Conservation (phyloP, 352 stramenopile species). For the Pythium pectinolyticum region DNA sequence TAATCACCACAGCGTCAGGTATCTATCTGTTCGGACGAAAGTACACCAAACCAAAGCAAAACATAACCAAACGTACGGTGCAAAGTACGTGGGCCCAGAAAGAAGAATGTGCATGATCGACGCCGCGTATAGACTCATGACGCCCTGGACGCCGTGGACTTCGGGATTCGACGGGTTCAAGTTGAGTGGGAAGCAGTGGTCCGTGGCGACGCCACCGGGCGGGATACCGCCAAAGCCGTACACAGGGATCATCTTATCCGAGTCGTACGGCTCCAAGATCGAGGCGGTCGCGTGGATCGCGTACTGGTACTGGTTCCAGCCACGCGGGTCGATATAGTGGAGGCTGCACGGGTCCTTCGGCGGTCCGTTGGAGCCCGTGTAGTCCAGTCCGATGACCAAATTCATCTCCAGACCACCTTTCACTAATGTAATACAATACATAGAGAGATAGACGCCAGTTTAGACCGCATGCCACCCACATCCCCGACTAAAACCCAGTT, state of each 20-base stretch:
- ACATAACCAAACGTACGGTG: too few relatives aligned
- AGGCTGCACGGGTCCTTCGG: constrained; percentile 49
- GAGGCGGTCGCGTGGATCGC: constrained; percentile 65
- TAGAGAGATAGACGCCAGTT: too few relatives aligned
- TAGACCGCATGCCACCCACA: too few relatives aligned
- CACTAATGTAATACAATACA: too few relatives aligned
- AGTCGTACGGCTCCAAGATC: constrained; percentile 78
- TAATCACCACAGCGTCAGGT: too few relatives aligned
- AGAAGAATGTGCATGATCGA: constrained; percentile 70
- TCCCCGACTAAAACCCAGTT: too few relatives aligned
- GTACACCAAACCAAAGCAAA: too few relatives aligned
- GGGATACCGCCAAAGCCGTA: constrained; percentile 80
- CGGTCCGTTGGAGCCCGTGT: constrained; percentile 67
- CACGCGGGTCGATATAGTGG: constrained; percentile 64
- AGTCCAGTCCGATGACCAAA: constrained; percentile 82
- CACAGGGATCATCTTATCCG: constrained; percentile 70
- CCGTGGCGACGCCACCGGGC: constrained; percentile 59
- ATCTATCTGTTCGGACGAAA: too few relatives aligned
- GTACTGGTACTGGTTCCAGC: constrained; percentile 79
- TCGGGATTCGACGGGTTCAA: constrained; percentile 63
- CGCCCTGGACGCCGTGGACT: constrained; percentile 62
- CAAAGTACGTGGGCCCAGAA: constrained; percentile 78
- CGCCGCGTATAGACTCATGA: constrained; percentile 59
- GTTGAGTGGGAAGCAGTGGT: constrained; percentile 73
- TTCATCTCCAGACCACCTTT: constrained; percentile 75